phyloP scores from a whole-genome alignment of 495 filamentous ascomycete species.

The Daldinia caldariorum region DNA sequence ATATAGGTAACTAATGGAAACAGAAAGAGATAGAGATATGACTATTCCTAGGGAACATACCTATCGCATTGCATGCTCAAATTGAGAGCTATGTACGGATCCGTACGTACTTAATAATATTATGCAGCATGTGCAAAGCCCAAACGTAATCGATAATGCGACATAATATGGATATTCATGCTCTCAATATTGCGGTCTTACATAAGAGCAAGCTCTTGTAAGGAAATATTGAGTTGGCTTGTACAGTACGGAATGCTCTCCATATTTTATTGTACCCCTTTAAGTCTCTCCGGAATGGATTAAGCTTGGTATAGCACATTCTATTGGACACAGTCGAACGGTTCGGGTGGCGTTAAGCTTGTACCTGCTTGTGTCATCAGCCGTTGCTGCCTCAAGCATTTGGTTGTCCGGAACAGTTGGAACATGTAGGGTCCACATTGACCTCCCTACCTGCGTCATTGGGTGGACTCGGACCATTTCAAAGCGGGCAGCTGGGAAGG shows the following conservation, averaged over 20 bases:
- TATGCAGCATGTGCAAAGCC: too few relatives aligned
- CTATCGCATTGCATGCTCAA: too few relatives aligned
- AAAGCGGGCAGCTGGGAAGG: slow-evolving; percentile 3
- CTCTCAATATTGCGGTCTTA: too few relatives aligned
- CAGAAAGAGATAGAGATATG: too few relatives aligned
- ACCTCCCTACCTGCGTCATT: slow-evolving; percentile 21
- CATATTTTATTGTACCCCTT: slow-evolving; percentile 11
- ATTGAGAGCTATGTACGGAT: too few relatives aligned
- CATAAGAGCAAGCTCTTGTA: too few relatives aligned
- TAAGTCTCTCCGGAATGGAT: slow-evolving; percentile 32
- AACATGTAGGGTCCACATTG: slow-evolving; percentile 23
- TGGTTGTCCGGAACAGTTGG: slow-evolving; percentile 30
- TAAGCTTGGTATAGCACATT: slow-evolving; percentile 11
- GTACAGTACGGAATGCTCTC: slow-evolving; percentile 33
- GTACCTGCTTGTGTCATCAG: slow-evolving; percentile 45
- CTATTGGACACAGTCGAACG: slow-evolving; percentile 21
- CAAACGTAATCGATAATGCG: too few relatives aligned
- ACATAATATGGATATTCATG: too few relatives aligned
- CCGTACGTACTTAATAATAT: too few relatives aligned
- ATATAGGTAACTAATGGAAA: too few relatives aligned
- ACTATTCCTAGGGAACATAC: too few relatives aligned
- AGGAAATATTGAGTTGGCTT: neutral
- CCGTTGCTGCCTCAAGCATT: slow-evolving; percentile 40
- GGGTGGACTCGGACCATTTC: slow-evolving; percentile 12
- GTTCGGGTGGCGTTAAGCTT: slow-evolving; percentile 25